Percentiles rank a stretch among this genome's conserved stretches.
Conservation (phyloP, 139 green algal species). For the Coelastrella sp. region DNA sequence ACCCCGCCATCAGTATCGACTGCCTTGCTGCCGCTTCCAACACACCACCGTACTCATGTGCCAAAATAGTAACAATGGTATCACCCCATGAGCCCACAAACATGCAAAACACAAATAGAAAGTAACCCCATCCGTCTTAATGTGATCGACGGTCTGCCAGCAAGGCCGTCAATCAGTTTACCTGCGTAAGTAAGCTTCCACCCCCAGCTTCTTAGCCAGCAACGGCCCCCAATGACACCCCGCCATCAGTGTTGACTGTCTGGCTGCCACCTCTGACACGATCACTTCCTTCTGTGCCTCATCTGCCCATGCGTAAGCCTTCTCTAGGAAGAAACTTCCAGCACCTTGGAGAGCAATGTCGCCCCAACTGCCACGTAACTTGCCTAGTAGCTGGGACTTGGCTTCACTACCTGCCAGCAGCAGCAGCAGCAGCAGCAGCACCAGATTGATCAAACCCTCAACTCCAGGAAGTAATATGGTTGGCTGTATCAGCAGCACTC, state of each 20-base stretch:
- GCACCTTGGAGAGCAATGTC: conserved; percentile 50
- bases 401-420: conserved; percentile 51
- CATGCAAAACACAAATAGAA: too few species aligned
- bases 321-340: conserved; percentile 68
- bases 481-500: not conserved
- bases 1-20: not conserved
- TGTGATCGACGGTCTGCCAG: not conserved
- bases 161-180: not conserved
- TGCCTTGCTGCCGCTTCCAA: too few species aligned
- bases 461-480: not conserved
- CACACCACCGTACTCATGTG: too few species aligned
- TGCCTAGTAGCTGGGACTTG: conserved; percentile 59
- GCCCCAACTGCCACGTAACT: conserved; percentile 61
- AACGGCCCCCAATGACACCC: conserved; percentile 35
- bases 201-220: conserved; percentile 15
- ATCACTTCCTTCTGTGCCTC: conserved; percentile 1
- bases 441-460: too few species aligned
- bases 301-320: conserved; percentile 55
- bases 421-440: conserved; percentile 5
- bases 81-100: too few species aligned
- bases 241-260: not conserved
- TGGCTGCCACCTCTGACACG: not conserved
- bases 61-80: too few species aligned
- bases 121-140: not conserved
- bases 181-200: conserved; percentile 36